Conservation (phyloP, 2,329 filamentous ascomycete species). For the Leptographium wingfieldii region DNA sequence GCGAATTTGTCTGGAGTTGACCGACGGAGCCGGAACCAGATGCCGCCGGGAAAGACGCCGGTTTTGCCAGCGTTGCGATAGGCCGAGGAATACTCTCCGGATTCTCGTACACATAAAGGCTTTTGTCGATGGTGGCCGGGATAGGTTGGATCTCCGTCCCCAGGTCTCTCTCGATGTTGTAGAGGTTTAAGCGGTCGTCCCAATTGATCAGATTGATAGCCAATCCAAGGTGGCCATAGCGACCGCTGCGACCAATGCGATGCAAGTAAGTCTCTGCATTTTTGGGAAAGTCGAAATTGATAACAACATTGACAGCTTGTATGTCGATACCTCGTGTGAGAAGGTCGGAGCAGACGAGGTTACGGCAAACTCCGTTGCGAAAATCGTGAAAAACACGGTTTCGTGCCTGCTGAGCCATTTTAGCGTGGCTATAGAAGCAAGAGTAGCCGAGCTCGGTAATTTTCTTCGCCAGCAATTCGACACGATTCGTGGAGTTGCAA, state of each 20-base stretch:
- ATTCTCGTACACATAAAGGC: constrained; percentile 93
- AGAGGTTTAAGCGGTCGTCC: constrained; percentile 97
- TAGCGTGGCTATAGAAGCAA: constrained; percentile 97
- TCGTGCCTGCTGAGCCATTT: constrained; percentile 92
- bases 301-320: constrained; percentile 97
- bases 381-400: constrained; percentile 99
- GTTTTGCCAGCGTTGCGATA: constrained; percentile 33
- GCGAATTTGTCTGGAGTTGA: background rate
- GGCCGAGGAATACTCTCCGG: constrained; percentile 90
- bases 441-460: constrained; percentile 98
- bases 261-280: constrained; percentile 98
- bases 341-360: constrained; percentile 94
- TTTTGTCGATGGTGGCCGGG: constrained; percentile 88
- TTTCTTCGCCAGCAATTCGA: constrained; percentile 95
- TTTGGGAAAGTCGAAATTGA: constrained; percentile 99
- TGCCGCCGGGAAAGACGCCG: background rate
- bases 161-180: constrained; percentile 95
- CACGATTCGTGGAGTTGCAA: constrained; percentile 97
- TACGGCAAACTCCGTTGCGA: constrained; percentile 93
- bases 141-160: constrained; percentile 98
- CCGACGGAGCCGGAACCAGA: background rate
- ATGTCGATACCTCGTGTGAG: constrained; percentile 98
- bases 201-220: constrained; percentile 99
- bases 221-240: constrained; percentile 91
- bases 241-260: constrained; percentile 92